Percentiles rank a stretch among this genome's conserved stretches.
Evolutionary conservation across 1,284 basidiomycete genomes (phyloP).

Genomic region (Cutaneotrichosporon sp.): DNA sequence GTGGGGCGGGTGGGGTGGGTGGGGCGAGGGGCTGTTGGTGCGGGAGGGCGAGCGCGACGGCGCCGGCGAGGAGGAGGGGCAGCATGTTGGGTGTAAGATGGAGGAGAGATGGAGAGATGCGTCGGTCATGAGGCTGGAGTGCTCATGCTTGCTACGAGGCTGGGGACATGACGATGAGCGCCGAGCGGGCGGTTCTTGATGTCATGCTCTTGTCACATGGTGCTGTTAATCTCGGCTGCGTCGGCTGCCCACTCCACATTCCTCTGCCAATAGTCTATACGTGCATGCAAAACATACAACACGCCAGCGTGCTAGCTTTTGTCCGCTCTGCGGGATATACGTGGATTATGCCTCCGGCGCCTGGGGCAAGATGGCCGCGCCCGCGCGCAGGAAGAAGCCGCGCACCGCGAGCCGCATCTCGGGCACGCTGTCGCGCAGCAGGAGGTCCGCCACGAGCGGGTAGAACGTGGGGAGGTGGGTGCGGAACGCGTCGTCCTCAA

Average conservation of each 20-base stretch:
- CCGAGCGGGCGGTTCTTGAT: not conserved
- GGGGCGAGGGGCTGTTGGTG: not conserved
- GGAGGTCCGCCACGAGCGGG: constrained; percentile 76
- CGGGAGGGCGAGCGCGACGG: not conserved
- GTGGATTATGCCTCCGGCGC: not conserved
- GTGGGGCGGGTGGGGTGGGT: not conserved
- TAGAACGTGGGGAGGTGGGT: constrained; percentile 83
- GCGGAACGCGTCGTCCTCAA: constrained; percentile 87
- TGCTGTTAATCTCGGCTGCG: constrained; percentile 1
- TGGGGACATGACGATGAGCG: no score
- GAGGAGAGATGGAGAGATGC: no score
- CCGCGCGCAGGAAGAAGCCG: constrained; percentile 65
- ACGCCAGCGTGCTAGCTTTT: constrained; percentile 1
- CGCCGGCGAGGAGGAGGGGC: not conserved
- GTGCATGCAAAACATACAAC: constrained; percentile 2
- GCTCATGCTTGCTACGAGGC: no score
- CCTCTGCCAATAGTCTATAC: no score
- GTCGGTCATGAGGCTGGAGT: no score
- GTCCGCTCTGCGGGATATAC: not conserved
- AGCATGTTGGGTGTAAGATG: not conserved
- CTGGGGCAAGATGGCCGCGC: constrained; percentile 18
- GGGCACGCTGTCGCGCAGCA: constrained; percentile 73
- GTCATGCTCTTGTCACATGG: not conserved
- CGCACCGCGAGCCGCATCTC: constrained; percentile 77
- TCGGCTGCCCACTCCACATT: not conserved